phyloP scores from a whole-genome alignment of 2,329 filamentous ascomycete genomes.

The Botrytis cinerea region DNA sequence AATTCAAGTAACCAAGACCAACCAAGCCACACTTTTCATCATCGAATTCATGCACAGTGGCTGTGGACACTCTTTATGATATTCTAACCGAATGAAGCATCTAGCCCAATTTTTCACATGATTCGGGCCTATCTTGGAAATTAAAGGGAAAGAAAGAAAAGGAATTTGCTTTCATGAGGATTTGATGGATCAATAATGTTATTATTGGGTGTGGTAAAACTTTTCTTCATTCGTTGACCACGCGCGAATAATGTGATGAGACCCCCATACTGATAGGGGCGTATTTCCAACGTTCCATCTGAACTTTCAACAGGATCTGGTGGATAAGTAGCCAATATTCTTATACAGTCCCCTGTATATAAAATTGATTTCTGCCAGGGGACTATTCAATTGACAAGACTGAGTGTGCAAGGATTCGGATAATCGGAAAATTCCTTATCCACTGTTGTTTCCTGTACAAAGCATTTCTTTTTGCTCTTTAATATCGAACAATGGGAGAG shows the following conservation, averaged over 20 bases:
- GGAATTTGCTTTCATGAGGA: background rate
- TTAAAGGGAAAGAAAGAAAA: background rate
- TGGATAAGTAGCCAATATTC: background rate
- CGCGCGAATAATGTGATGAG: background rate
- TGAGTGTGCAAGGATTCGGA: background rate
- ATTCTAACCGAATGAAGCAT: background rate
- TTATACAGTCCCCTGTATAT: background rate
- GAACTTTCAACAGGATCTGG: background rate
- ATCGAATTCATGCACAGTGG: conserved; percentile 9
- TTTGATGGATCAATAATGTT: background rate
- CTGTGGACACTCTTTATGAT: background rate
- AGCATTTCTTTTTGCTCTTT: background rate
- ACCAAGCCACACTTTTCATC: conserved; percentile 8
- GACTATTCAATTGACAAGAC: background rate
- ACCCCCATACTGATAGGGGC: background rate
- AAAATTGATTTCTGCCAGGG: background rate
- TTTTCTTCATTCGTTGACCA: background rate
- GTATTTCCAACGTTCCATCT: background rate
- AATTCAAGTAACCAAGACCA: background rate
- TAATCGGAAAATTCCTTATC: background rate
- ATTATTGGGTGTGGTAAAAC: background rate
- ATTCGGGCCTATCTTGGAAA: background rate
- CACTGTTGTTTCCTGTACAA: background rate
- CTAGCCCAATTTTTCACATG: background rate
- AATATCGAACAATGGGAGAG: background rate